A percentile compares a stretch with the other conserved stretches of the same genome.
These are phyloP conservation scores for Halteria grandinella DNA, from an alignment of 73 alveolate genomes.

Conservation along the genomic window DNA sequence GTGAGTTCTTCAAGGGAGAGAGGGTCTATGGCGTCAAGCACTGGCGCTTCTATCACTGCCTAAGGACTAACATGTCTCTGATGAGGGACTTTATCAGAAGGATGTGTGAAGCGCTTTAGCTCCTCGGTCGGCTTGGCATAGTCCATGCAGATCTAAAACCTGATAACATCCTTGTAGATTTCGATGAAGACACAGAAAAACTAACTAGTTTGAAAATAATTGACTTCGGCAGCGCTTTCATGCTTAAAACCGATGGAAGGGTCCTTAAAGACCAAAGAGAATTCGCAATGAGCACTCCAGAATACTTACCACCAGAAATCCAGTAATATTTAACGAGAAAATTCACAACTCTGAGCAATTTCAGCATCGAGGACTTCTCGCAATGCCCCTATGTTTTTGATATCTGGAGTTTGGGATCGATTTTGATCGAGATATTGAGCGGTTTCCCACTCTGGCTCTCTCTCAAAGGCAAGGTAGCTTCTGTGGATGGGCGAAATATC, in stretches of 20 bases:
- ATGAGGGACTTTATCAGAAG: conserved; percentile 57
- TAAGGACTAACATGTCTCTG: conserved; percentile 34
- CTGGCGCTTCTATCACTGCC: conserved; percentile 42
- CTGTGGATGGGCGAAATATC: conserved; percentile 34
- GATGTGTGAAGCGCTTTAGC: conserved; percentile 59
- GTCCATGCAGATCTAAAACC: conserved; percentile 86
- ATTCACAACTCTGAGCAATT: conserved; percentile 19
- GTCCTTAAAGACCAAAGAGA: conserved; percentile 14
- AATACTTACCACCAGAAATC: conserved; percentile 74
- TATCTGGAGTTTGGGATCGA: conserved; percentile 76
- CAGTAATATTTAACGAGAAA: conserved; percentile 14
- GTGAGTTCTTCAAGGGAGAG: conserved; percentile 82
- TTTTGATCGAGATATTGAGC: conserved; percentile 63
- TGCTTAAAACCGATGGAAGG: conserved; percentile 1
- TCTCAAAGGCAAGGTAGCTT: conserved; percentile 61
- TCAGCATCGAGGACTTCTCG: conserved; percentile 2
- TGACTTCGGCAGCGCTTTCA: conserved; percentile 78
- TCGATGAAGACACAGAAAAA: conserved; percentile 38
- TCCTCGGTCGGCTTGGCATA: conserved; percentile 53
- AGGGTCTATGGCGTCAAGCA: conserved; percentile 71
- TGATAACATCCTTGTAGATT: conserved; percentile 73
- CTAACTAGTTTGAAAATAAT: conserved; percentile 63
- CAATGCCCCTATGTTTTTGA: conserved; percentile 59
- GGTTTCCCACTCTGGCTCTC: conserved; percentile 84
- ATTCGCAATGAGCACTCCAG: conserved; percentile 73